Conservation (phyloP, 2,329 filamentous ascomycete species). For the Penicillium olsonii region DNA sequence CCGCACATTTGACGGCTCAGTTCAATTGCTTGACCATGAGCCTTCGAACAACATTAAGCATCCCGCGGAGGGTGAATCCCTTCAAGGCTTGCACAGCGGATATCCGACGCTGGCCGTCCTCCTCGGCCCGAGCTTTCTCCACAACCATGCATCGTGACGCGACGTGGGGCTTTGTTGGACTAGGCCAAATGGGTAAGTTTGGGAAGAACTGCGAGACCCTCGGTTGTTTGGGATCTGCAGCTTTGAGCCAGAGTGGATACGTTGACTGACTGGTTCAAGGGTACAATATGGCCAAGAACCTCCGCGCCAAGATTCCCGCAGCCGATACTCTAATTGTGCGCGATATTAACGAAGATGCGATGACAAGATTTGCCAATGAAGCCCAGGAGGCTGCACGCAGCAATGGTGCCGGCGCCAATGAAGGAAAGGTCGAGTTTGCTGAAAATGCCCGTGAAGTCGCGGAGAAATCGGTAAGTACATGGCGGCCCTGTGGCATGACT, state of each 20-base stretch:
- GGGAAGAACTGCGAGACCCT: neutral
- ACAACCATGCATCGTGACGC: constrained; percentile 47
- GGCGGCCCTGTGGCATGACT: neutral
- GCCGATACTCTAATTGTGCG: constrained; percentile 65
- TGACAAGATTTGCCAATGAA: constrained; percentile 60
- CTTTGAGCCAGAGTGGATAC: neutral
- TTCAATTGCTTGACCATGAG: constrained; percentile 12
- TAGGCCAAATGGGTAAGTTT: constrained; percentile 61
- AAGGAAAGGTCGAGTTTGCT: constrained; percentile 57
- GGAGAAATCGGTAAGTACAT: constrained; percentile 63
- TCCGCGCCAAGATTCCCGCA: constrained; percentile 65
- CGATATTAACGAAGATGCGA: constrained; percentile 63
- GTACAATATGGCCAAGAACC: constrained; percentile 72
- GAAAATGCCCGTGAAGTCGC: constrained; percentile 62
- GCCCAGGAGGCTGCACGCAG: constrained; percentile 34
- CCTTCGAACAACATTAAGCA: constrained; percentile 7
- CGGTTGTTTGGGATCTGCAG: neutral
- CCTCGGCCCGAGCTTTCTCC: constrained; percentile 46
- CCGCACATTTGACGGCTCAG: neutral
- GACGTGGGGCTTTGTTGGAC: constrained; percentile 61
- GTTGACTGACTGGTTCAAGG: constrained; percentile 46
- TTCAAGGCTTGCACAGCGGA: constrained; percentile 9
- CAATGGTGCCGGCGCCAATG: constrained; percentile 31
- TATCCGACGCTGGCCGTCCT: constrained; percentile 19
- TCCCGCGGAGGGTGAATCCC: constrained; percentile 9